Conservation (phyloP, 257 asterid genomes). For the Vinca minor region DNA sequence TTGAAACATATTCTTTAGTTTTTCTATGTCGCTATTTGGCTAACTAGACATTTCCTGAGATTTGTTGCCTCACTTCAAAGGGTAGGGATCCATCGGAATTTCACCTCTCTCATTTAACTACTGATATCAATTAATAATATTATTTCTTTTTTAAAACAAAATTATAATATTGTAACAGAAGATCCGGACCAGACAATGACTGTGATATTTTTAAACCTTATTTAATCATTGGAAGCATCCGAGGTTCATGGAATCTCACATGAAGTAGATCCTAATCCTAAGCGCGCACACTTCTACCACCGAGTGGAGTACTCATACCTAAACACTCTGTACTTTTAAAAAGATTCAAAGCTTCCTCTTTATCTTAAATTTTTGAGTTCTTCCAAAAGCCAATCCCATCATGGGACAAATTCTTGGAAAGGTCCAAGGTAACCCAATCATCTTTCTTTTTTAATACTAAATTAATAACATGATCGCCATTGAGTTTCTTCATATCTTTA, state of each 20-base stretch:
- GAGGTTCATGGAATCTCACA: conserved; percentile 10
- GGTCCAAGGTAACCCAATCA: conserved; percentile 40
- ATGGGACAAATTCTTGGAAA: conserved; percentile 84
- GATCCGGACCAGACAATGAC: too few species aligned
- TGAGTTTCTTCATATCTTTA: background rate
- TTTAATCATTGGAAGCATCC: background rate
- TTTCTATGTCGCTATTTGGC: too few species aligned
- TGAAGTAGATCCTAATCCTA: conserved; percentile 30
- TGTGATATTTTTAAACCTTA: background rate
- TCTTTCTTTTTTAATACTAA: background rate
- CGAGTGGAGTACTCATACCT: background rate
- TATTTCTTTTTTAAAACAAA: too few species aligned
- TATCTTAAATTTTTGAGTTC: conserved; percentile 18
- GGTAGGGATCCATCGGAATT: too few species aligned
- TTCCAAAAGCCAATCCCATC: too few species aligned
- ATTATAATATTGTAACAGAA: too few species aligned
- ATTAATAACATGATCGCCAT: background rate
- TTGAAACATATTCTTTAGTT: too few species aligned
- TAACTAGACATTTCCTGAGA: too few species aligned
- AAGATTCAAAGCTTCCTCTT: background rate
- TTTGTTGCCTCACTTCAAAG: too few species aligned
- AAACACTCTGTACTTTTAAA: background rate
- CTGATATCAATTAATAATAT: too few species aligned
- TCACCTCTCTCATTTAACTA: too few species aligned
- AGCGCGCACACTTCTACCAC: conserved; percentile 16